These are phyloP conservation scores for Eucalyptus cloeziana DNA, from an alignment of 345 rosid genomes.

Conservation along the genomic window DNA sequence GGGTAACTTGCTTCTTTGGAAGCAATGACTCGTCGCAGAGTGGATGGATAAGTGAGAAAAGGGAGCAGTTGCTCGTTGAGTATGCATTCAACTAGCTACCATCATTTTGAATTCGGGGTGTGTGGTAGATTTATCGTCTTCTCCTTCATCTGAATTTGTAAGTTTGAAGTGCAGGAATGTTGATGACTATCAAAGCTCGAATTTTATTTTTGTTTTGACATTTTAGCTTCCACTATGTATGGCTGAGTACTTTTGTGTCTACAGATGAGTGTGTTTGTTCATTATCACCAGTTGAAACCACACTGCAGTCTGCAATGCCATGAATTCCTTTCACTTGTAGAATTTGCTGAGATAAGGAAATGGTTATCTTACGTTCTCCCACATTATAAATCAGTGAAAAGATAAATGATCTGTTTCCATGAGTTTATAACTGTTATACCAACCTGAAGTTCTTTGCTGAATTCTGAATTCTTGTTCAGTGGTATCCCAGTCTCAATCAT, in stretches of 20 bases:
- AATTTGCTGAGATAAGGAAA: not conserved
- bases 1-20: not conserved
- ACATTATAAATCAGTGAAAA: not conserved
- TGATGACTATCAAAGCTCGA: not conserved
- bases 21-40: not conserved
- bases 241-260: not conserved
- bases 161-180: not conserved
- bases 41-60: not conserved
- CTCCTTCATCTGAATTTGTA: not conserved
- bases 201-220: not conserved
- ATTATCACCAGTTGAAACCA: not conserved
- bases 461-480: slow-evolving; percentile 18
- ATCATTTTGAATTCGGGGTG: not conserved
- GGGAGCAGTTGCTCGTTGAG: not conserved
- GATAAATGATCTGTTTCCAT: not conserved
- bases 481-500: slow-evolving; percentile 39
- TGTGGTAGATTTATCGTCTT: not conserved
- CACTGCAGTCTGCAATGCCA: not conserved
- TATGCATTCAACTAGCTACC: not conserved
- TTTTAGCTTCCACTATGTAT: not conserved
- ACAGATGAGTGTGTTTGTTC: not conserved
- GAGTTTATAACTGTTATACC: not conserved
- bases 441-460: not conserved
- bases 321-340: not conserved
- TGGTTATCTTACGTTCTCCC: not conserved